A percentile compares a stretch with the other conserved stretches of the same genome.
phyloP scores from a whole-genome alignment of 1,284 basidiomycete genomes.

The Ganoderma boninense region DNA sequence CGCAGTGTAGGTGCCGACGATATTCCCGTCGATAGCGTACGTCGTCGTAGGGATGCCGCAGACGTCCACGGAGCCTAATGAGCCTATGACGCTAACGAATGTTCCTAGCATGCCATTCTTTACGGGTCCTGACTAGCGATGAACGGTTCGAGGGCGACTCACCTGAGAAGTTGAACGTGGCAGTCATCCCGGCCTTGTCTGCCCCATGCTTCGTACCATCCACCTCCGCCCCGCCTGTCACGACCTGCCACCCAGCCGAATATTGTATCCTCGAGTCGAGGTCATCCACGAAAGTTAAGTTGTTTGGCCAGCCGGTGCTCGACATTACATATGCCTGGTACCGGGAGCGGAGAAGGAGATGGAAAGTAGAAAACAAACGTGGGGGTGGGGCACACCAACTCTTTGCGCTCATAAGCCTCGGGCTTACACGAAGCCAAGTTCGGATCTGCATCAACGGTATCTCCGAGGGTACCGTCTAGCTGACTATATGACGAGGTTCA shows the following conservation, averaged over 20 bases:
- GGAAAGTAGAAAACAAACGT: background rate
- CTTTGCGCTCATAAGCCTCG: too few relatives aligned
- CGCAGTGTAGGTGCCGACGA: conserved; percentile 14
- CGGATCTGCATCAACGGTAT: too few relatives aligned
- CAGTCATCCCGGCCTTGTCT: conserved; percentile 6
- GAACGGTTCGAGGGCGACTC: background rate
- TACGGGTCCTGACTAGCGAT: too few relatives aligned
- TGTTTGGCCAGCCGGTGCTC: background rate
- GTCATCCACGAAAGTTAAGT: conserved; percentile 9
- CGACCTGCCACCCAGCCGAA: conserved; percentile 10
- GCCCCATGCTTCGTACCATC: conserved; percentile 17
- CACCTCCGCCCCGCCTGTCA: background rate
- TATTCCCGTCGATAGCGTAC: conserved; percentile 27
- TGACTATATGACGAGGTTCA: too few relatives aligned
- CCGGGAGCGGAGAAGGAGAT: background rate
- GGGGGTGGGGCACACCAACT: too few relatives aligned
- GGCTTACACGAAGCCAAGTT: too few relatives aligned
- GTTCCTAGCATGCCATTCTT: too few relatives aligned
- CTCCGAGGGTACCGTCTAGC: too few relatives aligned
- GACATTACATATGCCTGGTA: background rate
- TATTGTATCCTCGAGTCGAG: conserved; percentile 6
- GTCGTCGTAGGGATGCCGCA: too few relatives aligned
- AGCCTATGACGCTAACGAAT: conserved; percentile 24
- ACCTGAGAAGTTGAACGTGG: conserved; percentile 15
- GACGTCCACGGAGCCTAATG: conserved; percentile 25